Base-by-base conservation (phyloP, 768 basidiomycete genomes). In the Kwoniella sp. region DNA sequence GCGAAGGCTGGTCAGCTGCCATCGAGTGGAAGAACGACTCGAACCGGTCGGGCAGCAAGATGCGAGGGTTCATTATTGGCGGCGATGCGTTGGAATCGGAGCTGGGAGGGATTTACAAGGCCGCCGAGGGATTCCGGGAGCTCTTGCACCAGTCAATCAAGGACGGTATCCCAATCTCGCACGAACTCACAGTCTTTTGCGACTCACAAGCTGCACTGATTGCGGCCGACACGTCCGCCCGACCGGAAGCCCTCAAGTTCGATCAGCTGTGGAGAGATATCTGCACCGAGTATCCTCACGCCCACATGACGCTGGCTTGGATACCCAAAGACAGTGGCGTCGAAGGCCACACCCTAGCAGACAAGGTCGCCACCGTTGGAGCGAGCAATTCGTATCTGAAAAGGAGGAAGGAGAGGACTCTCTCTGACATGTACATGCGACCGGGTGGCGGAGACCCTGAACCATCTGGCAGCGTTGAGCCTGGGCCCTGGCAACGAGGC, bases 141-240 rank as follows among this genome's bases (percentile, higher is more conserved):
- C 38, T 55, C 2, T 46, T 70, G 2, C 56, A 60, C 20, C 56
- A 59, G 14, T 57, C 60, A 1, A 62, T 65, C 55, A 63, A 63
- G 43, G 40, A 60, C 22, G 55, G 38, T n/a, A 53, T 38, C 19
- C 62, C 60, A 5, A 53, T 69, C 27, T 60, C 61, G 3, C 63
- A 60, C 34, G 70, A 71, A 41, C 50, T 71, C 34, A 62, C 68
- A 42, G 65, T 73, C 43, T 73, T 73, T 38, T 66, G 61, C 50
- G 67, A 70, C 49, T 71, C 70, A 14, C 68, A 64, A 56, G 72
- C 70, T 1, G 72, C 72, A 14, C 71, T 73, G 42, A 59, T 69
- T 41, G 50, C 58, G 38, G 47, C 60, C 53, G 72, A 73, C 51
- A 71, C 72, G 7, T 65, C 65, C 1, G 69, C 66, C 28, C 59